phyloP scores from a whole-genome alignment of 495 filamentous ascomycete genomes.

The Penicillium cataractarum region DNA sequence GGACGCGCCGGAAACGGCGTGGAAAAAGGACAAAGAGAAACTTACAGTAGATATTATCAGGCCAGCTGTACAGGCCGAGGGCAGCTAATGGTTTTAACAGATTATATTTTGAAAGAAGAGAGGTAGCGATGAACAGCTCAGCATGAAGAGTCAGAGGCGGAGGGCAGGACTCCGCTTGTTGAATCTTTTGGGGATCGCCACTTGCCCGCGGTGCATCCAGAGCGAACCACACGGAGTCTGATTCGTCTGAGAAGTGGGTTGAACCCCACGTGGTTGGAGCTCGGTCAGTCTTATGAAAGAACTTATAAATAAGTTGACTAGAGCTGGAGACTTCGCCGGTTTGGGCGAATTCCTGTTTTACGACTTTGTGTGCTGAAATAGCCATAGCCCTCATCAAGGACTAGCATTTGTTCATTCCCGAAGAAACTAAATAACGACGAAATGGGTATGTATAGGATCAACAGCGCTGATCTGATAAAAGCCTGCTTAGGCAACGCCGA shows the following conservation, averaged over 20 bases:
- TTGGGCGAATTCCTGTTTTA: too few relatives aligned
- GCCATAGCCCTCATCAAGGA: not conserved
- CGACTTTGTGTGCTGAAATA: not conserved
- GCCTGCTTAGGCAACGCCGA: slow-evolving; percentile 65
- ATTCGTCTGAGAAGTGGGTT: slow-evolving; percentile 9
- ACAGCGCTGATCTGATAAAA: not conserved
- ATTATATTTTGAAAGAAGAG: not conserved
- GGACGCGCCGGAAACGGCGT: not conserved
- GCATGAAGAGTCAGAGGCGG: slow-evolving; percentile 21
- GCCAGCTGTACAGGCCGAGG: not conserved
- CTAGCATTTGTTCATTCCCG: slow-evolving; percentile 9
- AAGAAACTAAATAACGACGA: slow-evolving; percentile 8
- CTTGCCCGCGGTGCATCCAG: not conserved
- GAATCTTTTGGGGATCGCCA: slow-evolving; percentile 13
- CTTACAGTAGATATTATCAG: not conserved
- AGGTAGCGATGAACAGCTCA: not conserved
- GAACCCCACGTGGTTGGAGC: slow-evolving; percentile 1
- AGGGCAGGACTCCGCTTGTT: slow-evolving; percentile 22
- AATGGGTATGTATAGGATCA: slow-evolving; percentile 29
- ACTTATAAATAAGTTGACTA: not conserved
- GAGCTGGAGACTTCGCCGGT: too few relatives aligned
- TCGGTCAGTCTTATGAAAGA: not conserved
- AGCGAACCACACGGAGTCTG: slow-evolving; percentile 22
- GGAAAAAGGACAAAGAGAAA: not conserved
- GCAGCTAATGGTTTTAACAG: not conserved